A percentile compares a stretch with the other conserved stretches of the same genome.
phyloP scores from a whole-genome alignment of 345 rosid genomes.

The Corymbia maculata region DNA sequence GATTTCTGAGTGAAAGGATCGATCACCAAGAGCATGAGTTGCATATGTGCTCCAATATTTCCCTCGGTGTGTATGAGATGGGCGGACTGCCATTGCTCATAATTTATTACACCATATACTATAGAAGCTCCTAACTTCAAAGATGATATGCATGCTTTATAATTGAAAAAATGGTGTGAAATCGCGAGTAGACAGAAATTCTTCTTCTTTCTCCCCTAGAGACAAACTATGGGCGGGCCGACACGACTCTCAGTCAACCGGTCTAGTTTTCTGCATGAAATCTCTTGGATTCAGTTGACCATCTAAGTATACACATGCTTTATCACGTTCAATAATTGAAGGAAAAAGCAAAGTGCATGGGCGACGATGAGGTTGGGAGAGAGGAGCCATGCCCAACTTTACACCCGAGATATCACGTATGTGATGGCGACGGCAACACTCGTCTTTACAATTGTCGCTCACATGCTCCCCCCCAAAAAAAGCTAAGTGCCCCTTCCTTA shows the following conservation, averaged over 20 bases:
- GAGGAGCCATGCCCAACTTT: not conserved
- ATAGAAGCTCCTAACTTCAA: not conserved
- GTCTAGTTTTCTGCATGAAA: not conserved
- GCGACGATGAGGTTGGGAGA: not conserved
- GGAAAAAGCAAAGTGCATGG: not conserved
- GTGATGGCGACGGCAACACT: not conserved
- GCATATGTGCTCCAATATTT: rapidly evolving
- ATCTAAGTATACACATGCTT: not conserved
- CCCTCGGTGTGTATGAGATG: rapidly evolving
- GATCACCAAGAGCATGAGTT: not conserved
- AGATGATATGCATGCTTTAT: rapidly evolving
- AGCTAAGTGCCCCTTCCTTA: not conserved
- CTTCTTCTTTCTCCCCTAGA: not conserved
- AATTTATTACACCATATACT: not conserved
- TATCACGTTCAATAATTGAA: not conserved
- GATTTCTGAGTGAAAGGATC: rapidly evolving
- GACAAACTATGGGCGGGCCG: not conserved
- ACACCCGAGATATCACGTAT: not conserved
- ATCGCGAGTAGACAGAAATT: not conserved
- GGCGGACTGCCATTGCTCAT: not conserved
- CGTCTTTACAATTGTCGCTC: not conserved
- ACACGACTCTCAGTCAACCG: not conserved
- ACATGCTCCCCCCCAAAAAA: not conserved
- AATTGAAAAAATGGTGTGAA: not conserved
- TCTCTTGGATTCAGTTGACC: not conserved